phyloP scores from a whole-genome alignment of 208 protist species.

The Crithidia sp. region DNA sequence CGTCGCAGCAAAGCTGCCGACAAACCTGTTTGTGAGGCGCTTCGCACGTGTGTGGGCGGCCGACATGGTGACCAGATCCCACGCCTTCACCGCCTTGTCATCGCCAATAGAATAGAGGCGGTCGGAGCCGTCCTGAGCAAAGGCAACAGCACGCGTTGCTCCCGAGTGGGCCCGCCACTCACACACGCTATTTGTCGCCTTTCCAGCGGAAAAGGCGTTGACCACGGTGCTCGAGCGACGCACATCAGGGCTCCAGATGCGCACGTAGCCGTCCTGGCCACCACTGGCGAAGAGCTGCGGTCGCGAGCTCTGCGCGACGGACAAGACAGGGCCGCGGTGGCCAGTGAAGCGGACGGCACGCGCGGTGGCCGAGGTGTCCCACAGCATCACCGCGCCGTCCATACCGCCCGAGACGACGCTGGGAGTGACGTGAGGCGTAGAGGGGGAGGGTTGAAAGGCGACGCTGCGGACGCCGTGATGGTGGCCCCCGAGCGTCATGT shows the following conservation, averaged over 20 bases:
- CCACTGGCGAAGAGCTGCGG: conserved; percentile 68
- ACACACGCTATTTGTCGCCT: conserved; percentile 20
- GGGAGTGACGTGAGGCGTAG: conserved; percentile 28
- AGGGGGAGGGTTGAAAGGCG: conserved; percentile 42
- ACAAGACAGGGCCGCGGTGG: conserved; percentile 80
- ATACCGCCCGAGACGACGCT: conserved; percentile 66
- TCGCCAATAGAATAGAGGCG: conserved; percentile 80
- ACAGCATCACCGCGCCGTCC: conserved; percentile 88
- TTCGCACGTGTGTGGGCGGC: conserved; percentile 14
- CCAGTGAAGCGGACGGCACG: conserved; percentile 81
- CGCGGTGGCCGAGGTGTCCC: conserved; percentile 71
- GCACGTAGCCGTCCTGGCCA: conserved; percentile 86
- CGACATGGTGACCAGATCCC: conserved; percentile 52
- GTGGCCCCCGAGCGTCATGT: conserved; percentile 83
- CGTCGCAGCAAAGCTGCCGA: conserved; percentile 41
- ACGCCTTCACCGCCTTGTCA: conserved; percentile 88
- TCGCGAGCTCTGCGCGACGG: conserved; percentile 51
- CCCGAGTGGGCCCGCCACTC: conserved; percentile 68
- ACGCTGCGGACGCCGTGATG: conserved; percentile 60
- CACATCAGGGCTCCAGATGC: conserved; percentile 74
- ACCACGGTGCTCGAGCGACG: conserved; percentile 38
- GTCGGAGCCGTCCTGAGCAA: conserved; percentile 65
- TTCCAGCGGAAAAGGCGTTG: conserved; percentile 16
- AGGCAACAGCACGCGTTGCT: conserved; percentile 66
- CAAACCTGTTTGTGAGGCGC: conserved; percentile 46